These are phyloP conservation scores for Aureobasidium subglaciale DNA, from an alignment of 2,329 filamentous ascomycete species.

Conservation along the genomic window DNA sequence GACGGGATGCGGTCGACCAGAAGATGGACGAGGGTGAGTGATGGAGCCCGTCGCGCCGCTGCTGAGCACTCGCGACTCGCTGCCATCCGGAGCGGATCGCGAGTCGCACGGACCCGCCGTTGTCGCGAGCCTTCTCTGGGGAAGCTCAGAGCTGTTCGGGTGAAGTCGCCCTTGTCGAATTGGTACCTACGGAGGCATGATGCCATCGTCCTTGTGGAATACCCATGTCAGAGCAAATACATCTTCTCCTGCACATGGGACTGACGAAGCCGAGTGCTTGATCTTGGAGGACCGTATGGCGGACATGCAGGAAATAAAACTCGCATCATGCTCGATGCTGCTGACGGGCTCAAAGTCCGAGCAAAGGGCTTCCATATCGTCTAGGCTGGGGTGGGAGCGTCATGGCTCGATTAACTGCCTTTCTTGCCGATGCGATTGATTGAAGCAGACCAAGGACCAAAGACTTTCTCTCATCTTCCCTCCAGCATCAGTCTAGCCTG, in stretches of 20 bases:
- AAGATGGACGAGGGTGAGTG: not conserved
- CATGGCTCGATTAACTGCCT: not conserved
- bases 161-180: not conserved
- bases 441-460: not conserved
- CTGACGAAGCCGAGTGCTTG: too few relatives aligned
- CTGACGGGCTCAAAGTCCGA: not conserved
- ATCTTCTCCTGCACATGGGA: too few relatives aligned
- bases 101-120: conserved; percentile 3
- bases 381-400: not conserved
- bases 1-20: conserved; percentile 9
- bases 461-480: not conserved
- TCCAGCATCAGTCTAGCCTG: not conserved
- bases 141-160: not conserved
- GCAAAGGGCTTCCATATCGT: not conserved
- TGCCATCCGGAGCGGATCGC: not conserved
- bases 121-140: not conserved
- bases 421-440: not conserved
- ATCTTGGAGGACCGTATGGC: too few relatives aligned
- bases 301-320: too few relatives aligned
- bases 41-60: not conserved
- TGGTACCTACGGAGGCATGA: too few relatives aligned
- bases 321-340: too few relatives aligned
- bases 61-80: not conserved
- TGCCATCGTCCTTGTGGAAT: not conserved
- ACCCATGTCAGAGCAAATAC: too few relatives aligned